Evolutionary conservation across 352 stramenopile genomes (phyloP), one percentile per base, ranked within the genome.

Genomic region (Peronospora tabacina): DNA sequence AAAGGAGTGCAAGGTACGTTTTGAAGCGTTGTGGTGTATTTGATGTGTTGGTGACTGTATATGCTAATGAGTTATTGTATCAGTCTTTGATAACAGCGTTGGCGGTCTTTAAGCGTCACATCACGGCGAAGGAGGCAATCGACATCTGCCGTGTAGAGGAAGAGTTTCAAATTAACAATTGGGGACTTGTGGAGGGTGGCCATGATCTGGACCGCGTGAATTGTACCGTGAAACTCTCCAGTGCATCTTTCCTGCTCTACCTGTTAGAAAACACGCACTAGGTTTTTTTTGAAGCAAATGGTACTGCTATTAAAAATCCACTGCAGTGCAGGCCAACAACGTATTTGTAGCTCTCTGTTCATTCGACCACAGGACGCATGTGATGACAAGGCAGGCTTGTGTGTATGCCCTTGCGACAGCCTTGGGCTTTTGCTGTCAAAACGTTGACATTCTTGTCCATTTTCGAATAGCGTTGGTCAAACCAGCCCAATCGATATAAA

Each of bases 141-240:
- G 79, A 91, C 4, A 69, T 91, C 12, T 82, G 75, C 37, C 81
- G 83, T 22, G 49, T 92, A 41, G 83, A 94, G 49, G 83, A 94
- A 41, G 83, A 94, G 51, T 94, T 90, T 66, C 81, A 94, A 71
- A 94, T 94, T 55, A 75, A 68, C 46, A 76, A 81, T 40, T 95
- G 84, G 84, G 84, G 84, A 2, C 70, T 95, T 49, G 84, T 95
- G 15, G 84, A 95, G 55, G 84, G 84, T 29, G 84, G 84, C 49
- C 84, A 95, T 52, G 84, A 95, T 60, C 68, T 95, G 17, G 84
- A 95, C 60, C 80, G 84, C 51, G 84, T 91, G 30, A 91, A 95
- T 63, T 90, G 76, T 61, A 63, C 66, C 5, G 81, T 92, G 22
- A 82, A 82, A 59, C 52, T 95, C 32, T 86, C 82, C 17, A 93